phyloP scores from a whole-genome alignment of 164 flowering plant genomes.

The Aristolochia fimbriata region DNA sequence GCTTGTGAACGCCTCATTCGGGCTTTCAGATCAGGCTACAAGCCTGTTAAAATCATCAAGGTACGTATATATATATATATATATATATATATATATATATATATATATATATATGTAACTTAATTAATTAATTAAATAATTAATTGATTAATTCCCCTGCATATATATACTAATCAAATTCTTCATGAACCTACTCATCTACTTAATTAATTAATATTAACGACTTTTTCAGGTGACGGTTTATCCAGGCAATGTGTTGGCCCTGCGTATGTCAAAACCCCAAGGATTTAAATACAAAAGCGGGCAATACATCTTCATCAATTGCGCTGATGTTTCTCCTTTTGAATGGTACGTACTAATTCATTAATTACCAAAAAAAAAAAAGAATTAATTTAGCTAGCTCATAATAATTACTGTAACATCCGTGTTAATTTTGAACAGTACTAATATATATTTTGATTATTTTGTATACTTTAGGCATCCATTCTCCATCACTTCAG shows the following conservation, averaged over 20 bases:
- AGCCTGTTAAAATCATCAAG: slow-evolving; percentile 36
- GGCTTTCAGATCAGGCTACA: slow-evolving; percentile 35
- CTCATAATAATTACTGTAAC: not conserved
- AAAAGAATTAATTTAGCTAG: too few relatives aligned
- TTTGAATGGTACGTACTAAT: slow-evolving; percentile 33
- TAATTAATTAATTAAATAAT: too few relatives aligned
- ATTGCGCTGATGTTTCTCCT: slow-evolving; percentile 51
- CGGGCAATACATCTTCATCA: slow-evolving; percentile 56
- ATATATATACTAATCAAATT: too few relatives aligned
- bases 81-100: too few relatives aligned
- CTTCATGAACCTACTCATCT: too few relatives aligned
- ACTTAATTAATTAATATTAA: too few relatives aligned
- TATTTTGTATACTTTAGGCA: slow-evolving; percentile 40
- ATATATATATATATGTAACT: too few relatives aligned
- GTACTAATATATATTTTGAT: not conserved
- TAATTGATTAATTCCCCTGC: too few relatives aligned
- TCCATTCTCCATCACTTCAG: slow-evolving; percentile 70
- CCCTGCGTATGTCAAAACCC: slow-evolving; percentile 54
- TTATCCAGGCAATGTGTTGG: slow-evolving; percentile 56
- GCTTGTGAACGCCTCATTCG: slow-evolving; percentile 40
- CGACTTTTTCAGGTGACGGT: slow-evolving; percentile 42
- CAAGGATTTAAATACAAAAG: slow-evolving; percentile 53
- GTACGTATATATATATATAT: slow-evolving; percentile 13
- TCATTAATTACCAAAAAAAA: too few relatives aligned
- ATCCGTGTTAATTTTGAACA: too few relatives aligned